Conservation (phyloP, 2,329 filamentous ascomycete species). For the Karstenula rhodostoma region DNA sequence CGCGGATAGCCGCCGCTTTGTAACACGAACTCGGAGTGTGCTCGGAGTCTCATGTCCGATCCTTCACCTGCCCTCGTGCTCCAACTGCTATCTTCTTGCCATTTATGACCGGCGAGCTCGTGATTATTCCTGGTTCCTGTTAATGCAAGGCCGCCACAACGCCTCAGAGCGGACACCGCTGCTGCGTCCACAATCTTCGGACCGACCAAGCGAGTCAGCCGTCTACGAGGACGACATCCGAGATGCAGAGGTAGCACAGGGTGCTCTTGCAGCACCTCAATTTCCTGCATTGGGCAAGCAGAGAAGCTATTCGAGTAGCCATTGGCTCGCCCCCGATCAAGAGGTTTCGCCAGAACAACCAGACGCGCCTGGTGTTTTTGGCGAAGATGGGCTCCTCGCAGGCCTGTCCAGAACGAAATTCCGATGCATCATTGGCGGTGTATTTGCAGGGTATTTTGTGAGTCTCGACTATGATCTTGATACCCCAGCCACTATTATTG, state of each 20-base stretch:
- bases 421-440: conserved; percentile 48
- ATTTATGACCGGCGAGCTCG: not conserved
- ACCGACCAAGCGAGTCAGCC: conserved; percentile 26
- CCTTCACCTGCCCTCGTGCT: not conserved
- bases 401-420: conserved; percentile 46
- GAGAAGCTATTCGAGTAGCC: conserved; percentile 33
- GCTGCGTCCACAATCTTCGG: conserved; percentile 27
- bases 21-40: conserved; percentile 3
- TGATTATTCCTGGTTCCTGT: not conserved
- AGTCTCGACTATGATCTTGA: conserved; percentile 19
- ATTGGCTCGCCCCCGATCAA: conserved; percentile 32
- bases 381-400: conserved; percentile 42
- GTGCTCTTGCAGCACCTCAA: conserved; percentile 31
- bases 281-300: conserved; percentile 35
- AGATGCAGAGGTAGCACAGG: conserved; percentile 32
- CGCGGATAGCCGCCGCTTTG: conserved; percentile 16
- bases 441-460: conserved; percentile 50
- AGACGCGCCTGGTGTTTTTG: conserved; percentile 34
- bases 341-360: conserved; percentile 27
- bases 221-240: conserved; percentile 32
- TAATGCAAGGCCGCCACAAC: conserved; percentile 14
- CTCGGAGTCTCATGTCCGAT: not conserved
- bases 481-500: not conserved
- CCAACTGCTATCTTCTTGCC: not conserved
- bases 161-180: conserved; percentile 46